phyloP scores from a whole-genome alignment of 1,284 basidiomycete species.

The Gastroboletus turbinatus region DNA sequence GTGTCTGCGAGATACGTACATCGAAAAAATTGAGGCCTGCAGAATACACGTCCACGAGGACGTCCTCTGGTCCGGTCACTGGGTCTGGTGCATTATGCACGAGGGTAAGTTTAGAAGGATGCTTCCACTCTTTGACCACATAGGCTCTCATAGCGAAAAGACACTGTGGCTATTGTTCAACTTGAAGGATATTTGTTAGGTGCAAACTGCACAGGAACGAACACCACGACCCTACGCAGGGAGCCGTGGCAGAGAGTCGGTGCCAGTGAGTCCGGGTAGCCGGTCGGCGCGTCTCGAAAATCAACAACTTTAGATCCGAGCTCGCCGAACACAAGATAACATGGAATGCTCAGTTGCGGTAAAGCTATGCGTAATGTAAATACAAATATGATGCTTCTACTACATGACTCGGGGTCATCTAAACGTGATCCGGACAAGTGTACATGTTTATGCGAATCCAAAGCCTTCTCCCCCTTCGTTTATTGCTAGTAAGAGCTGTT shows the following conservation, averaged over 20 bases:
- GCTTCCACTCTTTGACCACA: conserved; percentile 68
- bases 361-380: conserved; percentile 31
- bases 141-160: conserved; percentile 72
- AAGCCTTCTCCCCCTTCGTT: conserved; percentile 93
- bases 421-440: conserved; percentile 4
- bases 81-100: conserved; percentile 63
- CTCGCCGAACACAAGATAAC: not conserved
- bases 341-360: conserved; percentile 4
- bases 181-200: not conserved
- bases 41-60: conserved; percentile 82
- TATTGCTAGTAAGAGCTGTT: conserved; percentile 85
- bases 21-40: conserved; percentile 82
- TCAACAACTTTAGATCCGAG: not conserved
- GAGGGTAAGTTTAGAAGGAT: conserved; percentile 70
- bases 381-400: conserved; percentile 38
- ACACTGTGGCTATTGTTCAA: not conserved
- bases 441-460: conserved; percentile 62
- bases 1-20: conserved; percentile 37
- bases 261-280: not conserved
- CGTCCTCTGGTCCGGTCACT: conserved; percentile 50
- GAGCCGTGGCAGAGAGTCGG: too few species aligned
- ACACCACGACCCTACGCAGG: not conserved
- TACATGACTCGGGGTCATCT: conserved; percentile 22
- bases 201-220: not conserved
- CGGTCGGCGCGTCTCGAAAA: not conserved